Percentiles rank a stretch among this genome's conserved stretches.
Evolutionary conservation across 805 yeast species (phyloP).

Genomic region (Hanseniaspora hatyaiensis): DNA sequence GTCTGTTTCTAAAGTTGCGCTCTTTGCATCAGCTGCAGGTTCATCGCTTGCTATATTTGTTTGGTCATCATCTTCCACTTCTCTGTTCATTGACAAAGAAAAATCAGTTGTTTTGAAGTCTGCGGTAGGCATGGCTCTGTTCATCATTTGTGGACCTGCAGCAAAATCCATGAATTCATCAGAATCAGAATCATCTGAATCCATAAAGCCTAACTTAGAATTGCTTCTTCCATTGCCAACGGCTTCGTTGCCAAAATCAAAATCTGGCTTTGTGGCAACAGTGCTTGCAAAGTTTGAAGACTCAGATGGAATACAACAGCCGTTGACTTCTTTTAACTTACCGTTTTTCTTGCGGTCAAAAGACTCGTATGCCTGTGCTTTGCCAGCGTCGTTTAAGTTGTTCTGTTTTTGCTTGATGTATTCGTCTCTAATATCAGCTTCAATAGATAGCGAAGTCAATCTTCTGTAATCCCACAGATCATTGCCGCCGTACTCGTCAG

Average conservation of each 20-base stretch:
- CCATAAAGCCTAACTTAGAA: conserved; percentile 13
- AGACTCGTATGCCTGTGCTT: too few species aligned
- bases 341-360: too few species aligned
- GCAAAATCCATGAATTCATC: conserved; percentile 11
- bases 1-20: conserved; percentile 12
- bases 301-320: conserved; percentile 9
- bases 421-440: conserved; percentile 53
- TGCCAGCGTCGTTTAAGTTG: conserved; percentile 17
- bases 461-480: conserved; percentile 88
- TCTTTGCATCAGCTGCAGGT: too few species aligned
- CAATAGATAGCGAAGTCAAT: conserved; percentile 72
- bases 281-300: neutral
- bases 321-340: conserved; percentile 12
- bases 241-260: neutral
- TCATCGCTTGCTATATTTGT: too few species aligned
- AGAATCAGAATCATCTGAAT: conserved; percentile 8
- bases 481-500: conserved; percentile 70
- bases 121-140: conserved; percentile 6
- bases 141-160: conserved; percentile 14
- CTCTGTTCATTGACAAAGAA: too few species aligned
- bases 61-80: conserved; percentile 8
- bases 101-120: neutral
- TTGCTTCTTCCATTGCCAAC: conserved; percentile 13
- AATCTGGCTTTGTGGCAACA: conserved; percentile 3
- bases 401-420: conserved; percentile 21